Base-by-base conservation (phyloP, 306 rosid genomes). In the Cucurbita ficifolia region DNA sequence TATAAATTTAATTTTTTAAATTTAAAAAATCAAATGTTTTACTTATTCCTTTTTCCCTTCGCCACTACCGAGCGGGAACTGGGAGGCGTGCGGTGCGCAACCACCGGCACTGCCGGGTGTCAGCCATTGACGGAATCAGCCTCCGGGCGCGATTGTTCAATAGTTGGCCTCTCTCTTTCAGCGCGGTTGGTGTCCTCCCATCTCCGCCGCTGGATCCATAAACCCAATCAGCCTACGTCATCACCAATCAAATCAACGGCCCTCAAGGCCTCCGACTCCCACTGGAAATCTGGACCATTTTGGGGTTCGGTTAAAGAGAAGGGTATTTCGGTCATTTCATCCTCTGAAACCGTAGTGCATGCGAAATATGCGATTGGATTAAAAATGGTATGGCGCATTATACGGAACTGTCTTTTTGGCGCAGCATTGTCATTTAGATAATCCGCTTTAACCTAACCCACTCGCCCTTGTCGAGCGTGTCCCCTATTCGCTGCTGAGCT, bases 81-180 rank as follows among this genome's bases (percentile, higher is more conserved):
- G 48, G 10, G 1, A 43, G 13, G 48, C 48, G 48, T 43, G 46
- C 10, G 46, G 10, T 7, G 46, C 46, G 46, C 10, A 42, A 7
- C 11, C 48, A 43, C 11, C 10, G 29, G 11, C 24, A 5, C 29
- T 2, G 61, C 16, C 3, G 7, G 53, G 18, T 49, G 53, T 49
- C 53, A 49, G 53, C 53, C 53, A 13, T 12, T 7, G 53, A 6
- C 7, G 53, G 53, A 48, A 45, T 10, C 43, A 4, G 50, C 50
- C 3, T 3, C 22, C 29, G 55, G 48, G 56, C 2, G 58, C 33
- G 9, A 33, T 52, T 53, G 79, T 68, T 56, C 57, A 2, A 16
- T 50, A 14, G 55, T 50, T 77, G 59, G 13, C 56, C 24, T 51
- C 33, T 83, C 86, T 46, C 81, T 75, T 74, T 80, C 82, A 56